Evolutionary conservation across 208 protist genomes (phyloP).

Genomic region (Leishmania lainsoni): DNA sequence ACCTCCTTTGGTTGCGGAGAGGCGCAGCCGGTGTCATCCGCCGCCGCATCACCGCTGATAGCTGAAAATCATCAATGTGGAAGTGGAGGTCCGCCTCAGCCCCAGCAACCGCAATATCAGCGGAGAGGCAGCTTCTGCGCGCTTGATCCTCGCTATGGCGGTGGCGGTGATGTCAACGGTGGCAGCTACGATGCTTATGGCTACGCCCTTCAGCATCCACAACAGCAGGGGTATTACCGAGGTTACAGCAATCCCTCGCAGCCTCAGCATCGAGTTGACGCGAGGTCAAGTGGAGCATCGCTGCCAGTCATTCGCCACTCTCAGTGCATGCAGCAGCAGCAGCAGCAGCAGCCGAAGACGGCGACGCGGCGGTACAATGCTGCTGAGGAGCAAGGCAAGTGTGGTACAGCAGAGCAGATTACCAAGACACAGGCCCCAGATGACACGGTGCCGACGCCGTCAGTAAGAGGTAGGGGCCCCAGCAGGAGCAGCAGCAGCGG

Average conservation of each 20-base stretch:
- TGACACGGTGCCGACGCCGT: not conserved
- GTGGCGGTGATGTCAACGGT: not conserved
- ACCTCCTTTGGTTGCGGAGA: not conserved
- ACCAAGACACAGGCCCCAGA: not conserved
- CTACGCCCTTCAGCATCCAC: not conserved
- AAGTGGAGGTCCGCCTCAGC: not conserved
- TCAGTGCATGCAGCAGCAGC: slow-evolving; percentile 1
- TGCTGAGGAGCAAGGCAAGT: not conserved
- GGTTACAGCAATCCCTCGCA: not conserved
- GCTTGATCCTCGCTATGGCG: slow-evolving; percentile 1
- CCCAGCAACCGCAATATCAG: slow-evolving; percentile 5
- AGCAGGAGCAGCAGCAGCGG: slow-evolving; percentile 18
- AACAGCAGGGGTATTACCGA: slow-evolving; percentile 1
- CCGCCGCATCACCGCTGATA: not conserved
- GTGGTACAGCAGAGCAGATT: not conserved
- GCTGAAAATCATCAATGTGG: not conserved
- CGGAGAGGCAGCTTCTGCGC: slow-evolving; percentile 3
- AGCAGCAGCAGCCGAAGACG: not conserved
- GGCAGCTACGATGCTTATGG: not conserved
- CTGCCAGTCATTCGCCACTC: not conserved
- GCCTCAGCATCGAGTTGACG: not conserved
- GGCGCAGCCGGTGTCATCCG: not conserved
- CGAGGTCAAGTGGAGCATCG: not conserved
- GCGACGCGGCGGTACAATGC: not conserved
- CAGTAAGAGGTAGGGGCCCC: not conserved